phyloP scores from a whole-genome alignment of 164 flowering plant species.

The Brasenia schreberi region DNA sequence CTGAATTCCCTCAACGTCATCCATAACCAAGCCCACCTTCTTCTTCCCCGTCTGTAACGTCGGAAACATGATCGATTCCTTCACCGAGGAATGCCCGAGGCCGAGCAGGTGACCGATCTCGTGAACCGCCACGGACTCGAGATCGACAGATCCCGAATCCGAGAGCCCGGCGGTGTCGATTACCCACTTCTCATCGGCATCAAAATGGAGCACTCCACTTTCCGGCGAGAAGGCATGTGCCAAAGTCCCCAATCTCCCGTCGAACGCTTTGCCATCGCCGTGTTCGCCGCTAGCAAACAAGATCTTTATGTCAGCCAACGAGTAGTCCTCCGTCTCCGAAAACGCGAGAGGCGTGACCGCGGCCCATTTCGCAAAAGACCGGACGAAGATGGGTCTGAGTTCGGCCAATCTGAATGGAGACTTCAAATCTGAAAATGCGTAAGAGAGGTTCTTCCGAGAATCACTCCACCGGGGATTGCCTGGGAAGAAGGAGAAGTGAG shows the following conservation, averaged over 20 bases:
- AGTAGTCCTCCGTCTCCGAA: no score
- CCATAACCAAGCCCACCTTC: conserved; percentile 8
- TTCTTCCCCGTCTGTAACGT: conserved; percentile 2
- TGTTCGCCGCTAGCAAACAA: no score
- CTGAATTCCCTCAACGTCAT: conserved; percentile 16
- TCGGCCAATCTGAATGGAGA: no score
- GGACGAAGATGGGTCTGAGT: no score
- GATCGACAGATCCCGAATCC: conserved; percentile 4
- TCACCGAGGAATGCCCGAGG: conserved; percentile 12
- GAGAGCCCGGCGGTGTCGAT: neutral
- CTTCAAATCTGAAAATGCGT: neutral
- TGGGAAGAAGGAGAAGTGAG: conserved; percentile 36
- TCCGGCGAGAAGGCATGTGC: no score
- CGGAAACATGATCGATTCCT: conserved; percentile 14
- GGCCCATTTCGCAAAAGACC: no score
- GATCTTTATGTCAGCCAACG: no score
- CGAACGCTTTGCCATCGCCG: no score
- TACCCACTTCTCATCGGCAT: no score
- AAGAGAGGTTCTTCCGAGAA: neutral
- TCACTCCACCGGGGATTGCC: conserved; percentile 4
- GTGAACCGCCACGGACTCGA: conserved; percentile 17
- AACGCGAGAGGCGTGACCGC: no score
- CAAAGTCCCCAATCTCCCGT: no score
- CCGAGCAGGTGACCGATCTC: conserved; percentile 21
- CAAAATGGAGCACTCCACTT: no score